Conservation (phyloP, 306 rosid species). For the Sophora flavescens region DNA sequence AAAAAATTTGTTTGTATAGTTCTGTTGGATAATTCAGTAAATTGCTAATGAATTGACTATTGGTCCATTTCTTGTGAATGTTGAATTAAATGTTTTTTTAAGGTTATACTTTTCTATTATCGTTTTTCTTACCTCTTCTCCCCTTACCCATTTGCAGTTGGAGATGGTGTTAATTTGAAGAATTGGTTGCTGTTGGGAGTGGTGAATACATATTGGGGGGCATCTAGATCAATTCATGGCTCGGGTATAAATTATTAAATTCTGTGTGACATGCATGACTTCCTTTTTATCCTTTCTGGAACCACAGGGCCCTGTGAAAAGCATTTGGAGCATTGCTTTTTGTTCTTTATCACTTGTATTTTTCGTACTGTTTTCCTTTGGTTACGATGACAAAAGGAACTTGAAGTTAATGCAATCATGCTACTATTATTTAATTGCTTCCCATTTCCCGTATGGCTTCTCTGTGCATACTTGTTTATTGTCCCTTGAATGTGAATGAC, state of each 20-base stretch:
- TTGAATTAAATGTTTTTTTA: neutral
- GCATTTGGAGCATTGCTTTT: constrained; percentile 21
- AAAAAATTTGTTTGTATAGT: neutral
- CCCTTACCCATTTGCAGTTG: constrained; percentile 37
- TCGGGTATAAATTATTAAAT: constrained; percentile 64
- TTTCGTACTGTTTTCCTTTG: constrained; percentile 11
- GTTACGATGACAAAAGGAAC: constrained; percentile 27
- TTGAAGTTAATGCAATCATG: constrained; percentile 9
- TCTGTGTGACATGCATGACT: neutral
- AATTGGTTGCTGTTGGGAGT: constrained; percentile 62
- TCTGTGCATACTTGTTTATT: constrained; percentile 18
- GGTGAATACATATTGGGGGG: constrained; percentile 52
- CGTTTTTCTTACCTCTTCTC: constrained; percentile 9
- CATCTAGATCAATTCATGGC: constrained; percentile 72
- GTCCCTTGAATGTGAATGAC: constrained; percentile 13
- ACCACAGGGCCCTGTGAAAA: constrained; percentile 4
- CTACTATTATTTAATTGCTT: neutral
- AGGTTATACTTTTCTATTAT: neutral
- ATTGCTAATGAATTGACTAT: neutral
- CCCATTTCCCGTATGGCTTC: neutral
- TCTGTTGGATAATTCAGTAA: neutral
- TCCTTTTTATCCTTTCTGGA: constrained; percentile 5
- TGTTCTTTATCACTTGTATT: constrained; percentile 7
- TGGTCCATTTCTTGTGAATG: constrained; percentile 14
- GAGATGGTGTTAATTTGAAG: constrained; percentile 53